Evolutionary conservation across 2,329 filamentous ascomycete species (phyloP), one percentile per base, ranked within the genome.

Genomic region (Dichotomopilus funicola): DNA sequence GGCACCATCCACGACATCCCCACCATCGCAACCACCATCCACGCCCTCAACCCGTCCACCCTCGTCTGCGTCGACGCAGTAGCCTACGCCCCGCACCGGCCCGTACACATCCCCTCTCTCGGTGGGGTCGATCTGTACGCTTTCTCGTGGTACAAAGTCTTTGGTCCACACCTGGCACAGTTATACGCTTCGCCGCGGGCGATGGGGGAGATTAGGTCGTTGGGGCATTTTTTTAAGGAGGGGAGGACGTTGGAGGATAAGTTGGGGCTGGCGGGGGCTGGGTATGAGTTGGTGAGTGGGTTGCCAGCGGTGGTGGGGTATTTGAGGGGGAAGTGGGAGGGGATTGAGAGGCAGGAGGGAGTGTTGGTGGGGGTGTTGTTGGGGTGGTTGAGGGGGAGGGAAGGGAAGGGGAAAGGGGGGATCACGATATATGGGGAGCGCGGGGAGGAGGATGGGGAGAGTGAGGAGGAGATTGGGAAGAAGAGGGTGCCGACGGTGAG

Each of bases 101-200:
- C 74, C 6, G 71, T 92, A 9, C 85, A 92, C 66, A 85, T 91
- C 4, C 76, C 80, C 60, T 81, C 72, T 0, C 74, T 89, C 0
- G 87, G 79, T 1, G 85, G 19, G 19, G 19, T 87, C 0, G 88
- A 92, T 66, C 85, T 91, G 62, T 92, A 91, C 68, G 72, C 77
- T n/a, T 89, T 91, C 66, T 85, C 79, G 0, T 91, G 87, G 88
- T 91, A 91, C 71, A 92, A 92, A 68, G 81, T 91, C 1, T 91
- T 87, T 65, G 88, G 88, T 0, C 88, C 88, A 1, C 88, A 91
- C 62, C 76, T 91, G 1, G 78, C 87, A 0, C 79, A 86, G 60
- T 72, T 92, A 1, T 92, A 89, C 65, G 86, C 80, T 5, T 81
- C 81, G 31, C 73, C 73, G 4, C 64, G 69, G 0, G 83, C 81